Evolutionary conservation across 2,329 filamentous ascomycete species (phyloP).

Genomic region (Endocalyx cinctus): DNA sequence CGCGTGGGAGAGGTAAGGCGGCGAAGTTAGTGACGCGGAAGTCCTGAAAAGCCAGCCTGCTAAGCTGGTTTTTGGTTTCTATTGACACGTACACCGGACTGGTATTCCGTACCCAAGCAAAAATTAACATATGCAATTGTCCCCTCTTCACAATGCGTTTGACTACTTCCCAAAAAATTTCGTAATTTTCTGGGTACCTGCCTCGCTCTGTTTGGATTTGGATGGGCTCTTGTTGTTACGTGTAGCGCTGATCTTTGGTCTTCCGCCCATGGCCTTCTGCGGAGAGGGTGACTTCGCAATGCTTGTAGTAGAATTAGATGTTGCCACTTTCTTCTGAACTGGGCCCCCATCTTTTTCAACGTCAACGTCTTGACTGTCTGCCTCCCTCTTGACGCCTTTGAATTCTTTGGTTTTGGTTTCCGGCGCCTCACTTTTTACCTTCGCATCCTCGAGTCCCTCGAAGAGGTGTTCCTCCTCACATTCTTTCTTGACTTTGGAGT

Average conservation of each 20-base stretch:
- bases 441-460: background rate
- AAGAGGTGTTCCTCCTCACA: background rate
- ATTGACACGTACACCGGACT: too few species aligned
- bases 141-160: too few species aligned
- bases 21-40: too few species aligned
- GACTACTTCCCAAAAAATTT: slow-evolving; percentile 44
- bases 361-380: slow-evolving; percentile 9
- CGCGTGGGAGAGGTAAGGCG: too few species aligned
- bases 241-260: slow-evolving; percentile 35
- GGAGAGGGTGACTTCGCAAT: slow-evolving; percentile 16
- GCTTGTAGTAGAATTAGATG: slow-evolving; percentile 3
- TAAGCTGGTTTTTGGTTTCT: too few species aligned
- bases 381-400: slow-evolving; percentile 25
- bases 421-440: slow-evolving; percentile 12
- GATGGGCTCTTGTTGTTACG: slow-evolving; percentile 34
- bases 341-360: slow-evolving; percentile 13
- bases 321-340: slow-evolving; percentile 18
- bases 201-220: slow-evolving; percentile 17
- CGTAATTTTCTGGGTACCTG: slow-evolving; percentile 41
- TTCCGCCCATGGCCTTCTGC: slow-evolving; percentile 15
- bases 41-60: too few species aligned
- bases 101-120: too few species aligned
- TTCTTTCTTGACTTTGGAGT: too few species aligned
- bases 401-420: slow-evolving; percentile 17
- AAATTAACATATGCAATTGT: too few species aligned